These are phyloP conservation scores for Fusarium stilboides DNA, from an alignment of 2,329 filamentous ascomycete genomes.

Conservation along the genomic window DNA sequence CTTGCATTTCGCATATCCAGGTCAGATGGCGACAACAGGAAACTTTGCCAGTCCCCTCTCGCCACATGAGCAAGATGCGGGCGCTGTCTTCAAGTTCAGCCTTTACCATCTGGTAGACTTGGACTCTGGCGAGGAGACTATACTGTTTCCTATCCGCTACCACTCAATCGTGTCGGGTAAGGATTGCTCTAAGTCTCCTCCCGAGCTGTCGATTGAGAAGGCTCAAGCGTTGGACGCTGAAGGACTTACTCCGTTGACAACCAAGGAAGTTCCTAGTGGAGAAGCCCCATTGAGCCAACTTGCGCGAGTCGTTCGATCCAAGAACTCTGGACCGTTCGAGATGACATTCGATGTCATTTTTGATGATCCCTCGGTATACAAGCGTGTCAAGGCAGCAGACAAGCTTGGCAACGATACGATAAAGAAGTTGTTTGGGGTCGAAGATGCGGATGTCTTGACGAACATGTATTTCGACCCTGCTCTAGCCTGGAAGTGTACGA, in stretches of 20 bases:
- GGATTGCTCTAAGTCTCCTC: too few relatives aligned
- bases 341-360: conserved; percentile 69
- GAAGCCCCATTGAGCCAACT: conserved; percentile 40
- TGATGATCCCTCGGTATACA: conserved; percentile 53
- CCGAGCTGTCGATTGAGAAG: too few relatives aligned
- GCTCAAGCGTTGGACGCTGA: too few relatives aligned
- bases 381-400: conserved; percentile 54
- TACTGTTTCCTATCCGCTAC: too few relatives aligned
- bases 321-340: conserved; percentile 67
- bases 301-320: conserved; percentile 61
- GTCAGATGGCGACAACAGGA: conserved; percentile 64
- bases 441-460: conserved; percentile 51
- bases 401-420: conserved; percentile 56
- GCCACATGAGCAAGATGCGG: conserved; percentile 45
- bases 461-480: conserved; percentile 60
- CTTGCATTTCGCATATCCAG: conserved; percentile 63
- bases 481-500: conserved; percentile 62
- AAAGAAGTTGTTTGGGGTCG: conserved; percentile 51
- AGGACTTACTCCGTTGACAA: too few relatives aligned
- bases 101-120: conserved; percentile 65
- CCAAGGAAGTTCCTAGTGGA: conserved; percentile 37
- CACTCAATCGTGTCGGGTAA: too few relatives aligned
- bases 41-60: conserved; percentile 59
- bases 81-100: conserved; percentile 60
- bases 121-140: conserved; percentile 25